A percentile compares a stretch with the other conserved stretches of the same genome.
Conservation (phyloP, 148 eudicot genomes). For the Fagopyrum esculentum region DNA sequence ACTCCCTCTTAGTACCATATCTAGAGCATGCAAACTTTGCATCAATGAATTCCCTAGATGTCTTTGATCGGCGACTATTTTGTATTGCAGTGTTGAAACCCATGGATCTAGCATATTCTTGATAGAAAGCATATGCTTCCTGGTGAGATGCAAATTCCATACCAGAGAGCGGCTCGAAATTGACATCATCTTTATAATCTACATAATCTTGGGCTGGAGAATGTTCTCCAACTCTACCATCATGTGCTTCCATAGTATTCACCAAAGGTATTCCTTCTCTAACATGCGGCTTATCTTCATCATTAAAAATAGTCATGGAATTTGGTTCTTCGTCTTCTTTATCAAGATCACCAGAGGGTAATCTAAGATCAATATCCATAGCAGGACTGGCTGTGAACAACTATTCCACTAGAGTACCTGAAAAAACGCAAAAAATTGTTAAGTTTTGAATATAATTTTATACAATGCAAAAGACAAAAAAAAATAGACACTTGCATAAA, state of each 20-base stretch:
- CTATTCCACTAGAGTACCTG: slow-evolving; percentile 25
- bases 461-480: background rate
- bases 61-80: slow-evolving; percentile 96
- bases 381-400: slow-evolving; percentile 16
- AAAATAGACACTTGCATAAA: background rate
- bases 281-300: slow-evolving; percentile 49
- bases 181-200: slow-evolving; percentile 55
- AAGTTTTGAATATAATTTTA: background rate
- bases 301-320: slow-evolving; percentile 45
- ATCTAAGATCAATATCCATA: slow-evolving; percentile 92
- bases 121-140: slow-evolving; percentile 94
- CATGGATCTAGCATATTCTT: slow-evolving; percentile 94
- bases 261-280: slow-evolving; percentile 36
- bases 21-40: slow-evolving; percentile 98
- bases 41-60: slow-evolving; percentile 94
- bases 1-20: slow-evolving; percentile 93
- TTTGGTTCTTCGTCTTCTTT: slow-evolving; percentile 64
- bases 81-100: slow-evolving; percentile 98
- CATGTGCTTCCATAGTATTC: slow-evolving; percentile 30
- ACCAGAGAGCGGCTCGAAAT: slow-evolving; percentile 84
- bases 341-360: slow-evolving; percentile 81
- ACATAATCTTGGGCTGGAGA: slow-evolving; percentile 43
- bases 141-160: slow-evolving; percentile 96
- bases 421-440: slow-evolving; percentile 8
- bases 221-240: slow-evolving; percentile 38